Evolutionary conservation across 2,329 filamentous ascomycete genomes (phyloP).

Genomic region (Fusarium goolgardi): DNA sequence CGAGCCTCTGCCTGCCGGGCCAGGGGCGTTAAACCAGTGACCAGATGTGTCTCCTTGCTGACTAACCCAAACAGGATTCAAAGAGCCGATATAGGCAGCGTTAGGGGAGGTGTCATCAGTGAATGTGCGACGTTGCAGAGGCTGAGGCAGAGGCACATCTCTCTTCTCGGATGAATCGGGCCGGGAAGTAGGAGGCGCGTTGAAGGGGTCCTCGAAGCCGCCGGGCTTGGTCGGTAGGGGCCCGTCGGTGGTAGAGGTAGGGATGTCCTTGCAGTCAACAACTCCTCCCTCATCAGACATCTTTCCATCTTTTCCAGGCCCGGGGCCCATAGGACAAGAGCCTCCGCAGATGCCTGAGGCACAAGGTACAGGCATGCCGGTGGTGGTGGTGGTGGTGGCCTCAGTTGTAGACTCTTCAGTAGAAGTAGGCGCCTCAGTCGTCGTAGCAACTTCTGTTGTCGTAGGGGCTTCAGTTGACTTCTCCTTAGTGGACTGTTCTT

Average conservation of each 20-base stretch:
- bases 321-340: conserved; percentile 22
- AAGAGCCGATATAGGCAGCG: conserved; percentile 15
- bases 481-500: conserved; percentile 17
- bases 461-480: conserved; percentile 12
- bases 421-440: background rate
- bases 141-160: no score
- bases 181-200: conserved; percentile 8
- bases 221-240: conserved; percentile 3
- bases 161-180: no score
- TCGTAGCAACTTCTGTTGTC: background rate
- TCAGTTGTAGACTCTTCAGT: conserved; percentile 14
- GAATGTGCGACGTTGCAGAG: background rate
- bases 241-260: conserved; percentile 23
- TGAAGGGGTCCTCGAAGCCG: conserved; percentile 8
- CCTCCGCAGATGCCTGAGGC: conserved; percentile 22
- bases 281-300: conserved; percentile 17
- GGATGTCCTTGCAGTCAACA: conserved; percentile 8
- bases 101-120: conserved; percentile 22
- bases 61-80: conserved; percentile 26
- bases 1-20: background rate
- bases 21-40: conserved; percentile 14
- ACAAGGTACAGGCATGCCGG: conserved; percentile 7
- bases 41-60: conserved; percentile 28
- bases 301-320: conserved; percentile 18
- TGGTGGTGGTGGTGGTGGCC: conserved; percentile 6